phyloP scores from a whole-genome alignment of 208 protist genomes.

The Trypanosoma platydactyli region DNA sequence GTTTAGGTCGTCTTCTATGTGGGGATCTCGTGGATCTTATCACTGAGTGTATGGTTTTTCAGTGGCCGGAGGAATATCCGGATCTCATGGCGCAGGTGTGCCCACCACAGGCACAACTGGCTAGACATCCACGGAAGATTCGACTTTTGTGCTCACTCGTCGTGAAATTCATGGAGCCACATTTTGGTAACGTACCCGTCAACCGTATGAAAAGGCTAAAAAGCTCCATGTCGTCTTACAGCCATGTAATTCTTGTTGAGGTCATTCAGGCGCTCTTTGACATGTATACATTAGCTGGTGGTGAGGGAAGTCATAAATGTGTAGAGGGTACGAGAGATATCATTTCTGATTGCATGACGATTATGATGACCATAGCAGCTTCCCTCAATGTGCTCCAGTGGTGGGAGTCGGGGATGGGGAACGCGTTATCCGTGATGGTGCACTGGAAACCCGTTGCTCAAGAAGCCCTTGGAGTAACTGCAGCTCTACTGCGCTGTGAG shows the following conservation, averaged over 20 bases:
- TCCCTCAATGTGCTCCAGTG: conserved; percentile 39
- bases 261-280: conserved; percentile 52
- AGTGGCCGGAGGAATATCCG: conserved; percentile 24
- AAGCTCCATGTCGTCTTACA: conserved; percentile 24
- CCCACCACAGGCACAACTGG: conserved; percentile 18
- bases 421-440: conserved; percentile 55
- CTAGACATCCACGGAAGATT: conserved; percentile 32
- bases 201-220: conserved; percentile 40
- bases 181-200: conserved; percentile 58
- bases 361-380: conserved; percentile 41
- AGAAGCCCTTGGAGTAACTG: conserved; percentile 37
- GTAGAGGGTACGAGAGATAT: conserved; percentile 31
- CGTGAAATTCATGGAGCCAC: conserved; percentile 38
- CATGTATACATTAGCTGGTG: conserved; percentile 53
- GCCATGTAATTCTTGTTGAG: conserved; percentile 35
- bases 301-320: conserved; percentile 28
- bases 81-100: conserved; percentile 26
- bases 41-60: conserved; percentile 57
- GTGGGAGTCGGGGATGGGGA: conserved; percentile 47
- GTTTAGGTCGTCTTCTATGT: conserved; percentile 46
- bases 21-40: conserved; percentile 62
- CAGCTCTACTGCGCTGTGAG: conserved; percentile 40
- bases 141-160: conserved; percentile 51
- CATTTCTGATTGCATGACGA: conserved; percentile 38
- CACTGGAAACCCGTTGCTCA: conserved; percentile 51